These are phyloP conservation scores for Lachnellula suecica DNA, from an alignment of 2,329 filamentous ascomycete genomes.

Conservation along the genomic window DNA sequence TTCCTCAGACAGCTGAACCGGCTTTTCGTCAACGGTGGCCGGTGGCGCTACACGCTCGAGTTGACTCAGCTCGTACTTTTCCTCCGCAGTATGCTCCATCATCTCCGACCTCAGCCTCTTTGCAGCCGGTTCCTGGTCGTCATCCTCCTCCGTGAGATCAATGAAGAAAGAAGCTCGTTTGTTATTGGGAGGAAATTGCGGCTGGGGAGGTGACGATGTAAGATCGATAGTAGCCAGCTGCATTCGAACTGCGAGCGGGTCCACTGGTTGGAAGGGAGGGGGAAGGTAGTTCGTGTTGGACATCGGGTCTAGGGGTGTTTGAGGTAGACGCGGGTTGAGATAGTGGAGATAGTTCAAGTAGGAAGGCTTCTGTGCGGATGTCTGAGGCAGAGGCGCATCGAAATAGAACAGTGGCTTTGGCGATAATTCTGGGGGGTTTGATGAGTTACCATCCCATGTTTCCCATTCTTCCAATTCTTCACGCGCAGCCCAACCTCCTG, in stretches of 20 bases:
- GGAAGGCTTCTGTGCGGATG: neutral
- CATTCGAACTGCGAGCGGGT: neutral
- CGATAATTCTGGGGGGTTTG: neutral
- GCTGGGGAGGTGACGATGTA: neutral
- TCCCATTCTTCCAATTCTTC: neutral
- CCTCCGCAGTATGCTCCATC: conserved; percentile 1
- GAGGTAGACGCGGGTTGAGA: neutral
- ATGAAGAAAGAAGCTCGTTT: neutral
- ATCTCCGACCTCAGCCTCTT: neutral
- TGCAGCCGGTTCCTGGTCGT: neutral
- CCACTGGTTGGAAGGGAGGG: too few species aligned
- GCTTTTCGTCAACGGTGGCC: neutral
- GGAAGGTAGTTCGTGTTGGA: neutral
- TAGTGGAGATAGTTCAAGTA: neutral
- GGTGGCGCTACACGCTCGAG: neutral
- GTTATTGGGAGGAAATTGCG: neutral
- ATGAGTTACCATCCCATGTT: neutral
- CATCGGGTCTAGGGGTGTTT: neutral
- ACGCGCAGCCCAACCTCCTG: neutral
- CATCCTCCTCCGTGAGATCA: neutral
- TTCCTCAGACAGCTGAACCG: conserved; percentile 18
- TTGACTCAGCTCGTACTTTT: neutral
- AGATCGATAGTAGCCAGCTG: neutral
- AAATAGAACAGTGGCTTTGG: neutral
- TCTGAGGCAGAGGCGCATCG: neutral